Evolutionary conservation across 176 grass and related monocot species (phyloP).

Genomic region (Avena eriantha): DNA sequence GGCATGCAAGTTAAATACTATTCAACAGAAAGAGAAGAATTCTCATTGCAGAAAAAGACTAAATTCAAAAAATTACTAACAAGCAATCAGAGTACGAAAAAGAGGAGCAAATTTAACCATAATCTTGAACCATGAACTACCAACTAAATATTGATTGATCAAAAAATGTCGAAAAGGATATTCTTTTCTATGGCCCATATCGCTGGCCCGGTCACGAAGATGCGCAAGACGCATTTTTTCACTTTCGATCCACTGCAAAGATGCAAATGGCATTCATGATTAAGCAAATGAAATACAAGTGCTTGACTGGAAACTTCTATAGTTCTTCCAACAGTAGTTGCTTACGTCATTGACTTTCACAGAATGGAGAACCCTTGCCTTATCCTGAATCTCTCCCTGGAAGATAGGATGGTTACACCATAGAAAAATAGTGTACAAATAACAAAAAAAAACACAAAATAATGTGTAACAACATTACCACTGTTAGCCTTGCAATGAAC

Average conservation of each 20-base stretch:
- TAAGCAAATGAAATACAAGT: constrained; percentile 30
- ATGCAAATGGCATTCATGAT: constrained; percentile 39
- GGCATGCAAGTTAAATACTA: constrained; percentile 48
- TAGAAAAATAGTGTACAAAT: constrained; percentile 24
- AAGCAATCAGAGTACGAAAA: neutral
- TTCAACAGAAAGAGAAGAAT: constrained; percentile 13
- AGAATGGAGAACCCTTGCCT: constrained; percentile 79
- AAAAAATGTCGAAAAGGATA: constrained; percentile 73
- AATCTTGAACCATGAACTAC: constrained; percentile 17
- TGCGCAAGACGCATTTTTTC: constrained; percentile 89
- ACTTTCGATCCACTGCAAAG: constrained; percentile 92
- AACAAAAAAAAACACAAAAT: constrained; percentile 19
- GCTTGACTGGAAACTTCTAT: constrained; percentile 15
- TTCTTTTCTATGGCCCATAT: constrained; percentile 98
- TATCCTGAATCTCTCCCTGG: constrained; percentile 96
- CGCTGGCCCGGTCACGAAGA: constrained; percentile 98
- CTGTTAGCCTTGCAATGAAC: constrained; percentile 87
- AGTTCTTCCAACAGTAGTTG: constrained; percentile 32
- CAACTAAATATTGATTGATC: neutral
- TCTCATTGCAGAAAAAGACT: neutral
- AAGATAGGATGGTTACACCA: constrained; percentile 49
- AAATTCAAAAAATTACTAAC: neutral
- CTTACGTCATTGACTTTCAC: constrained; percentile 98
- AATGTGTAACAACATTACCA: constrained; percentile 56
- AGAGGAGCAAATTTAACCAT: neutral